phyloP scores from a whole-genome alignment of 306 rosid species.

The Coriaria nepalensis region DNA sequence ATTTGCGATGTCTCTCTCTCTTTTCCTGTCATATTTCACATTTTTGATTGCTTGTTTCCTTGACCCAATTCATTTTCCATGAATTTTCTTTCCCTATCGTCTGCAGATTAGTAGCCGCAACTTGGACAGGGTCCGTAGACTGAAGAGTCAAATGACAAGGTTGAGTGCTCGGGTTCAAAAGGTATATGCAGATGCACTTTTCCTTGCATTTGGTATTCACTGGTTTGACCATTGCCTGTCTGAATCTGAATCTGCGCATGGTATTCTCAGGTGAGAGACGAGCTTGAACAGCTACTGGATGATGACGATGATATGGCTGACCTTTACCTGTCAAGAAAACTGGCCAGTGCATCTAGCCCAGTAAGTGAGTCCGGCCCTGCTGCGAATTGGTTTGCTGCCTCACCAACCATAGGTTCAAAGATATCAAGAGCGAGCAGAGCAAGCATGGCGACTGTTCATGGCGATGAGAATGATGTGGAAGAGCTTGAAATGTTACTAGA shows the following conservation, averaged over 20 bases:
- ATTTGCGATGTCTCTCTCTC: not conserved
- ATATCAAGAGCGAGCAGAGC: conserved; percentile 79
- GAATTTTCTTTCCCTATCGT: conserved; percentile 9
- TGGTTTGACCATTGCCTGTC: not conserved
- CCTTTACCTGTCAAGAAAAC: conserved; percentile 82
- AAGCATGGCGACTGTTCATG: conserved; percentile 44
- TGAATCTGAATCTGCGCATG: not conserved
- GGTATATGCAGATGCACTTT: conserved; percentile 27
- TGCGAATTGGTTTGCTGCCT: conserved; percentile 39
- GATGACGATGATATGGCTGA: conserved; percentile 98
- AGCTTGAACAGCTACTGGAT: conserved; percentile 84
- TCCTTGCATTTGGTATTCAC: not conserved
- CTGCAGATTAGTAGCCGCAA: conserved; percentile 88
- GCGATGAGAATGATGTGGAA: conserved; percentile 68
- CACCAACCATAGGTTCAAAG: conserved; percentile 58
- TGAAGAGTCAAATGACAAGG: conserved; percentile 97
- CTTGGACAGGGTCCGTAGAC: conserved; percentile 90
- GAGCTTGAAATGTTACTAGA: conserved; percentile 88
- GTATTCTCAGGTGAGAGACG: conserved; percentile 60
- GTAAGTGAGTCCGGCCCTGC: conserved; percentile 45
- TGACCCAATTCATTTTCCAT: not conserved
- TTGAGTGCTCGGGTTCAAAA: conserved; percentile 95
- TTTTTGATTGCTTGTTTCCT: conserved; percentile 3
- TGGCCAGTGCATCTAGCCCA: conserved; percentile 56
- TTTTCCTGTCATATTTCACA: not conserved